Evolutionary conservation across 768 basidiomycete genomes (phyloP), one percentile per base, ranked within the genome.

Genomic region (Pilatotrama ljubarskyi): DNA sequence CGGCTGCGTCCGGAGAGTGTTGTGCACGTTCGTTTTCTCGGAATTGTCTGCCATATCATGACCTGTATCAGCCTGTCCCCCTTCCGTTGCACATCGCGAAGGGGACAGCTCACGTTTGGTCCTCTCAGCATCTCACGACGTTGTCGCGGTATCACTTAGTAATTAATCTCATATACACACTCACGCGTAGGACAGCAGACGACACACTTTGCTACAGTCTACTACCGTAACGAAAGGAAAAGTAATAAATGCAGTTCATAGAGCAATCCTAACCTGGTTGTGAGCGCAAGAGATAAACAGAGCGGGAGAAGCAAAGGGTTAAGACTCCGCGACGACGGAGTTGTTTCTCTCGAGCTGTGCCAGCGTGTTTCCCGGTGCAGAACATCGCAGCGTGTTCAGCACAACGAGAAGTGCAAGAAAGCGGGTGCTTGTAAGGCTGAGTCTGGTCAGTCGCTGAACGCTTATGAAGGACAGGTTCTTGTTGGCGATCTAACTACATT

Each of bases 161-260:
- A 40, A 56, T 46, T 56, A 52, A 44, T 53, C 48, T 51, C 38
- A 55, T 54, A 55, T 54, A 36, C 48, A 57, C 51, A 49, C 53
- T 40, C 35, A 42, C 51, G 61, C 61, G 61, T 58, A 52, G 55
- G 61, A 52, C 50, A 26, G 56, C 55, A 58, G 56, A 58, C 41
- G 61, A 63, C 57, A 58, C 48, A 52, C 13, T 49, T 62, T 58
- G 49, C 46, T 57, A 62, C 47, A 62, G 56, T 51, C 42, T 43
- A 36, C 56, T 63, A 63, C 46, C 25, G 48, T 63, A 54, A 58
- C 61, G 61, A 63, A 58, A 46, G 61, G 10, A 61, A 55, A 56
- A 56, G 36, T 58, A 58, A 58, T 50, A 44, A 58, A 62, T 54
- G 56, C 61, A 58, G 40, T 54, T 22, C 46, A n/a, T 61, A 62